These are phyloP conservation scores for Boletales sp. DNA, from an alignment of 768 basidiomycete genomes.

Conservation along the genomic window DNA sequence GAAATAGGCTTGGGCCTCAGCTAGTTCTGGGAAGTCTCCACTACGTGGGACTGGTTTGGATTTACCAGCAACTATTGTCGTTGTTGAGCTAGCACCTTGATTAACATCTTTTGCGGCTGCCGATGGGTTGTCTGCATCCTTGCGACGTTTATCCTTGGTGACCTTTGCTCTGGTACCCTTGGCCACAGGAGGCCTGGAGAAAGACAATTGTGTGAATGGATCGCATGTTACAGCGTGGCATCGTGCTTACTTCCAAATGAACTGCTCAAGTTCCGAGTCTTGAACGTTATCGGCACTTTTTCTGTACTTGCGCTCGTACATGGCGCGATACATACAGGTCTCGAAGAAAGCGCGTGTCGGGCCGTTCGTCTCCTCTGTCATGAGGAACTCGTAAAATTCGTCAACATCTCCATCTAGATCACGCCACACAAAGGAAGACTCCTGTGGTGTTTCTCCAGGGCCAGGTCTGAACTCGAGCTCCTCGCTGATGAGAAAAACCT, in stretches of 20 bases:
- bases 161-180: constrained; percentile 16
- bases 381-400: constrained; percentile 92
- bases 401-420: constrained; percentile 90
- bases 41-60: constrained; percentile 15
- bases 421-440: constrained; percentile 85
- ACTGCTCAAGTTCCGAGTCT: constrained; percentile 71
- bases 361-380: constrained; percentile 64
- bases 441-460: constrained; percentile 64
- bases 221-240: neutral
- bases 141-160: constrained; percentile 15
- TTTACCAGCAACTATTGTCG: constrained; percentile 13
- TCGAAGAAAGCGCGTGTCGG: constrained; percentile 89
- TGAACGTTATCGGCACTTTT: constrained; percentile 61
- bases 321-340: constrained; percentile 90
- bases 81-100: constrained; percentile 12
- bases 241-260: constrained; percentile 73
- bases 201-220: neutral
- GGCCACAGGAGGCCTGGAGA: constrained; percentile 22
- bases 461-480: constrained; percentile 84
- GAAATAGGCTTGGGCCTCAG: constrained; percentile 50
- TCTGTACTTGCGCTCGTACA: constrained; percentile 92
- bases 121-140: constrained; percentile 4
- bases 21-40: constrained; percentile 22
- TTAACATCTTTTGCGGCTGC: constrained; percentile 1
- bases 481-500: constrained; percentile 86